phyloP scores from a whole-genome alignment of 441 rosid species.

The Theobroma grandiflorum region DNA sequence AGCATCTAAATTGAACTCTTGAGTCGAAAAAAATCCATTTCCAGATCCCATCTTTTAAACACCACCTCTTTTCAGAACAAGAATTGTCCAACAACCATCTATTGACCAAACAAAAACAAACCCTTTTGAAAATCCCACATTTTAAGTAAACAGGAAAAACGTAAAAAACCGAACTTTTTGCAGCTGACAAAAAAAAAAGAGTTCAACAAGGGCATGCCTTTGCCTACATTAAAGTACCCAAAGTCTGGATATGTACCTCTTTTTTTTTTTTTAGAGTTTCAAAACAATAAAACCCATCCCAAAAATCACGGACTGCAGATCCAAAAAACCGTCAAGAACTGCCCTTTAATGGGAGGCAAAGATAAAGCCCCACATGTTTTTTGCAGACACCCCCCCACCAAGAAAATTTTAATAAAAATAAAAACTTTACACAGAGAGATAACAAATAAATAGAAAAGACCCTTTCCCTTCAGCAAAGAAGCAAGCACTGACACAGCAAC shows the following conservation, averaged over 20 bases:
- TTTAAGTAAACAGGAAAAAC: constrained; percentile 21
- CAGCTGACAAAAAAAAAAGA: constrained; percentile 31
- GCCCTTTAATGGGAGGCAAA: constrained; percentile 40
- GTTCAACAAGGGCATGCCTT: constrained; percentile 15
- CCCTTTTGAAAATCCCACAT: constrained; percentile 32
- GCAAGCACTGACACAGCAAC: constrained; percentile 7
- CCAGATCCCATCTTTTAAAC: constrained; percentile 74
- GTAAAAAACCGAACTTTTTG: background rate
- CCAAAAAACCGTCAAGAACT: constrained; percentile 47
- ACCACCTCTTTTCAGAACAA: constrained; percentile 6
- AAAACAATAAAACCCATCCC: constrained; percentile 29
- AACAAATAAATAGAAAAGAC: background rate
- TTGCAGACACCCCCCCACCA: constrained; percentile 21
- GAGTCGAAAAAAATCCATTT: constrained; percentile 61
- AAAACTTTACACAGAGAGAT: background rate
- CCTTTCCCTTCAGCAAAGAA: background rate
- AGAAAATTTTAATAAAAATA: constrained; percentile 7
- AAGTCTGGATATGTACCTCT: background rate
- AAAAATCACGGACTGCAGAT: constrained; percentile 41
- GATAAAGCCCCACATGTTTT: constrained; percentile 55
- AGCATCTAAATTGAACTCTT: constrained; percentile 71
- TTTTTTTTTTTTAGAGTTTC: background rate
- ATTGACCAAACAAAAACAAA: constrained; percentile 37
- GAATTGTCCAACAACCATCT: constrained; percentile 30
- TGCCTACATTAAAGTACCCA: background rate